Evolutionary conservation across 352 stramenopile genomes (phyloP), one percentile per base, ranked within the genome.

Genomic region (Blastocystis sp.): DNA sequence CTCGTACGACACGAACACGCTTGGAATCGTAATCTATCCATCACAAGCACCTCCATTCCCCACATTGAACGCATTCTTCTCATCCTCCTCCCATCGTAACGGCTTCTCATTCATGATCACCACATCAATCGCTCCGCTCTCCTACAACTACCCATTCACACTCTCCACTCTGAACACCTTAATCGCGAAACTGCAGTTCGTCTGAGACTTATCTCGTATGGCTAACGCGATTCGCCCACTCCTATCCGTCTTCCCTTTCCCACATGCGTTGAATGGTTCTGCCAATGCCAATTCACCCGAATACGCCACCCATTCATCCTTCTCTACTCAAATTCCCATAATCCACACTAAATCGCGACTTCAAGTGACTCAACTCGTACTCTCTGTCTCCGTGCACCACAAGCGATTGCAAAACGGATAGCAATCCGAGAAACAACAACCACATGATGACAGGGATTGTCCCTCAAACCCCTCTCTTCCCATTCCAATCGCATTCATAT

Each of bases 41-140:
- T 37, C 24, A 1, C 2, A 50, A 60, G n/a, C 4, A 55, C 29
- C 24, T 78, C n/a, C n/a, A n/a, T n/a, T n/a, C n/a, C n/a, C n/a
- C n/a, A 78, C 35, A 60, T 59, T 19, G 12, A 60, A 55, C n/a
- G 29, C 6, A 9, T 50, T 29, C 29, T 24, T 77, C 0, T 16
- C 51, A 67, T 29, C 74, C 12, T 29, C 74, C 45, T 85, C 74
- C 41, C 50, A 85, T 45, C 51, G 45, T 6, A 85, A 85, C 4
- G 74, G 74, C 41, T 85, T 69, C 60, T 85, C 24, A 50, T 85
- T 85, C 74, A 85, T 85, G 24, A 85, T 45, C 2, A 85, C 60
- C 19, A 55, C 74, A 35, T 31, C 74, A 16, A 85, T 85, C 24
- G 51, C 74, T 19, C 74, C 74, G 29, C 51, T 55, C 24, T 69